A percentile compares a stretch with the other conserved stretches of the same genome.
phyloP scores from a whole-genome alignment of 73 alveolate species.

The Breviolum minutum region DNA sequence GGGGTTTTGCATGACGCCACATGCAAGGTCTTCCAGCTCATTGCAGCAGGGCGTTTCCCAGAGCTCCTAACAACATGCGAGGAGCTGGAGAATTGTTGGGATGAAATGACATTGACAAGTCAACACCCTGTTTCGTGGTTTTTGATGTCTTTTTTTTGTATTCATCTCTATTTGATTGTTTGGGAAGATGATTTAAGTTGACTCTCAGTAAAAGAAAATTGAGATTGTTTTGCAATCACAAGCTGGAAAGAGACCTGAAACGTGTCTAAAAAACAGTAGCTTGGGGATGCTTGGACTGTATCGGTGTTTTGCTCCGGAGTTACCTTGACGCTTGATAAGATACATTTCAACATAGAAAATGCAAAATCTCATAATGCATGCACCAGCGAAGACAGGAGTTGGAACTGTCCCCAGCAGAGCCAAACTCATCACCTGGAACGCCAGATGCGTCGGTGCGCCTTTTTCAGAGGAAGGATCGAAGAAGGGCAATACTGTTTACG shows the following conservation, averaged over 20 bases:
- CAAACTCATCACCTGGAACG: neutral
- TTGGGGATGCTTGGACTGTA: too few species aligned
- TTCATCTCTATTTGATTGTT: neutral
- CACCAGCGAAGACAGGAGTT: neutral
- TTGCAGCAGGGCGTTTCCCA: slow-evolving; percentile 59
- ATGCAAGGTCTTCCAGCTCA: slow-evolving; percentile 63
- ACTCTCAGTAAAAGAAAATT: neutral
- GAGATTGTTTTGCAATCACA: neutral
- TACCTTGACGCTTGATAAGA: neutral
- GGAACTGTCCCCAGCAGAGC: neutral
- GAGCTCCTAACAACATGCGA: slow-evolving; percentile 65
- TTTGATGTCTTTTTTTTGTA: neutral
- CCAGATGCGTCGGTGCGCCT: neutral
- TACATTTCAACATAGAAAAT: neutral
- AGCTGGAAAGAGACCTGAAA: too few species aligned
- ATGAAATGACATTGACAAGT: too few species aligned
- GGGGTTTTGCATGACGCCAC: too few species aligned
- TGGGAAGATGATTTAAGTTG: neutral
- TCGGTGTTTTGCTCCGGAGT: neutral
- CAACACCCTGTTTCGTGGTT: neutral
- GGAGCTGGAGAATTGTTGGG: neutral
- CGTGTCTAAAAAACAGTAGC: too few species aligned
- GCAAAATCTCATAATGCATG: neutral
- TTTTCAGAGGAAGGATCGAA: too few species aligned
- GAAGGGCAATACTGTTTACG: too few species aligned